Base-by-base conservation (phyloP, 1,139 yeast genomes). In the Geotrichum macrosporum region DNA sequence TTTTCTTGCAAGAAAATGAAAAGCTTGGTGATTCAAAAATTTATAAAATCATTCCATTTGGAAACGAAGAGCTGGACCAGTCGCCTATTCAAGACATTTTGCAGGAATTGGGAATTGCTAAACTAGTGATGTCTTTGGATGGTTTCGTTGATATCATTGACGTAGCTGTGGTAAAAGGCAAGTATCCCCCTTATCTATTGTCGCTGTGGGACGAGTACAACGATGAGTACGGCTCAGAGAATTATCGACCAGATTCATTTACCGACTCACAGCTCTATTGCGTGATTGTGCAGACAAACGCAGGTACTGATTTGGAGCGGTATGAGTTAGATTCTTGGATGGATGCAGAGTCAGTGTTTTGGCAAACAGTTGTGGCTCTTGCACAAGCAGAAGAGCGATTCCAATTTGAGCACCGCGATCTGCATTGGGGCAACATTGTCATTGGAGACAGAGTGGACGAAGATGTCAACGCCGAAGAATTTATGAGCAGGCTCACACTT, bases 381-480 rank as follows among this genome's bases (percentile, higher is more conserved):
- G 70, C 75, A 20, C 63, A 62, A 5, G 81, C 77, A 1, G 87
- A 81, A 59, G 61, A 65, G 13, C 59, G 64, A 37, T 66, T 67
- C 51, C 69, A 73, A 52, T 81, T 81, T 63, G 87, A 81, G 62
- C 88, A 81, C 57, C 70, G 88, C 26, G 84, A 81, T 60, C 64
- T 81, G 52, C 82, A 78, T 53, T 71, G 81, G 72, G 80, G 80
- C 13, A 81, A 81, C 57, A 66, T 81, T 46, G 66, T 63, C 48
- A 64, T 68, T 37, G 58, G 38, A 5, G 53, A 52, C n/a, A 36
- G 37, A n/a, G 29, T 26, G 5, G 38, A 33, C 27, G 44, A 41
- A 6, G 34, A 27, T 9, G n/a, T 34, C n/a, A 29, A 18, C n/a
- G 20, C 39, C 3, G 41, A 37, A 27, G 41, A 37, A 16, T 29